Base-by-base conservation (phyloP, 495 filamentous ascomycete species). In the Cladorrhinum samala region DNA sequence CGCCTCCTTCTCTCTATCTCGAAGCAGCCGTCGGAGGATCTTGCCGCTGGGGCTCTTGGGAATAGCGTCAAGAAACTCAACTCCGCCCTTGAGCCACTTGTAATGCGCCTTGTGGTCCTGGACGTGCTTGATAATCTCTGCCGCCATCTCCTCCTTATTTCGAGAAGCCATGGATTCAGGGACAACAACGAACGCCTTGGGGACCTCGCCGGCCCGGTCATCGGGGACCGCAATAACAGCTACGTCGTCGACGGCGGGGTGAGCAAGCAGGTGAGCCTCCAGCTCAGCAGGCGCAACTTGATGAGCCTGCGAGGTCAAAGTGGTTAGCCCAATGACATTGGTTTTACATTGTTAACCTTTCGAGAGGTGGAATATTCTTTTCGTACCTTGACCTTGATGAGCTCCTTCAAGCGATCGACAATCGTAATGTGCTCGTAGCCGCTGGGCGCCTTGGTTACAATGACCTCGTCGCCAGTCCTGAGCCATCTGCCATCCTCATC, bases 1-100 rank as follows among this genome's bases (percentile, higher is more conserved):
- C 42, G 72, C 77, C 64, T 84, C 86, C 69, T 76, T 87, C 67
- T 92, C 89, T 65, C 80, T 78, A 63, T 97, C 92, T 33, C 89
- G 80, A 51, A 97, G 68, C 58, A 94, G 59, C 17, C 89, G 77
- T 38, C 91, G 74, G 62, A 97, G 65, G 57, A 97, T 96, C 83
- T 97, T 96, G 11, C 91, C 91, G 65, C 85, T 90, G 0, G 92
- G 86, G 59, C 87, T 94, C 77, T 96, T 96, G 17, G 92, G 91
- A 52, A 96, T 79, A 33, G 63, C 70, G 50, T 84, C 81, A 19
- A 84, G 65, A 61, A 96, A 96, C 61, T 84, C 79, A 8, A 95
- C 75, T 4, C 91, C 89, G 3, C 90, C 91, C 67, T 84, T 87
- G 54, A 96, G 70, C 87, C 88, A 91, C 78, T 96, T 96, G 64